Base-by-base conservation (phyloP, 257 asterid genomes). In the Apocynum venetum region DNA sequence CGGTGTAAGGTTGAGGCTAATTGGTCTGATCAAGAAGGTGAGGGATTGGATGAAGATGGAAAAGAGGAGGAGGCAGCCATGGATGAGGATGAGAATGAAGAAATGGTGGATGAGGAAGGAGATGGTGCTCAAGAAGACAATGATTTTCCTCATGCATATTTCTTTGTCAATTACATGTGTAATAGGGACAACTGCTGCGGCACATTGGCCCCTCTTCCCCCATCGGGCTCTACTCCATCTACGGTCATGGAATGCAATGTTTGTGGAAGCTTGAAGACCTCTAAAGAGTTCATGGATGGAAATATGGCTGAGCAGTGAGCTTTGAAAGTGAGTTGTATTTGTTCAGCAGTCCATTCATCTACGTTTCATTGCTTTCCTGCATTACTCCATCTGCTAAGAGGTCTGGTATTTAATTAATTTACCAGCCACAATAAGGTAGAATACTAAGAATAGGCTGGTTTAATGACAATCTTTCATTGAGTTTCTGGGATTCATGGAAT, bases 1-100 rank as follows among this genome's bases (percentile, higher is more conserved):
- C 94, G 99, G 19, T 95, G 99, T 84, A 89, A 82, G 15, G 96
- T 95, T n/a, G 99, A 95, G 91, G 94, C 91, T 6, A 91, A 84
- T 73, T 95, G 99, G 99, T 86, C 96, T 19, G 97, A 95, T 71
- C 61, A 87, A 7, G 98, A 95, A 78, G 96, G 85, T 48, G 94
- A 71, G 20, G 90, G 80, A 44, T 84, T 63, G 46, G 90, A 86
- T 57, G 86, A 79, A 47, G 85, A 80, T 9, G 76, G 71, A 38
- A 44, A 66, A 0, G 72, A 80, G 41, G 83, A 49, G 40, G 86
- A 72, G 38, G 84, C 68, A 55, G 85, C 57, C 47, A 84, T 86
- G 90, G 95, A 89, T 73, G 94, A 85, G 72, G 94, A 84, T 44
- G 92, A 57, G 25, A 88, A 79, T 55, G 85, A 80, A 67, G 86